These are phyloP conservation scores for Globisporangium paroecandrum DNA, from an alignment of 352 stramenopile species.

Conservation along the genomic window DNA sequence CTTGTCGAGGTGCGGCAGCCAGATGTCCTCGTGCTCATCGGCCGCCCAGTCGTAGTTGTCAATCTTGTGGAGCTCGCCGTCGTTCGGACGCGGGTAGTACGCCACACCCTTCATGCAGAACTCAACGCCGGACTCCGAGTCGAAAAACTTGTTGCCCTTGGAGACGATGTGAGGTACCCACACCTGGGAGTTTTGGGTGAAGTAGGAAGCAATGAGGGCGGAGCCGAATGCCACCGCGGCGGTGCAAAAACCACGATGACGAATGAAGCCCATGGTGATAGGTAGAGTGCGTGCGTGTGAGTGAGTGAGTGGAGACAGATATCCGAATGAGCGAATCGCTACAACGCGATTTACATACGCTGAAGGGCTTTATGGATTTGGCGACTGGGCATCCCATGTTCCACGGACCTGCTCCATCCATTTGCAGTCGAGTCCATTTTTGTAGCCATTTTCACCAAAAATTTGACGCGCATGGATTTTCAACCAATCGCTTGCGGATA, in stretches of 20 bases:
- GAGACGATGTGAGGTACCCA: constrained; percentile 30
- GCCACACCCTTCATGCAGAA: constrained; percentile 66
- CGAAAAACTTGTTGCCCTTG: constrained; percentile 74
- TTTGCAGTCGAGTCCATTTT: not conserved
- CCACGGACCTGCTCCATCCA: not conserved
- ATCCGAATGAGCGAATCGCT: not conserved
- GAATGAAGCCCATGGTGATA: not conserved
- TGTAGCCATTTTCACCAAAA: not conserved
- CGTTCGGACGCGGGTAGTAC: constrained; percentile 68
- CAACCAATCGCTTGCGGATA: not conserved
- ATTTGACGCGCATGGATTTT: not conserved
- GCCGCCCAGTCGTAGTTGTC: constrained; percentile 61
- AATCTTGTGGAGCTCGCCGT: constrained; percentile 30
- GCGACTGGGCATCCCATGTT: not conserved
- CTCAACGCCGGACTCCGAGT: constrained; percentile 41
- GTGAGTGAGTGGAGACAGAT: not conserved
- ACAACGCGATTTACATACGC: not conserved
- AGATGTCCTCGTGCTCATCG: constrained; percentile 54
- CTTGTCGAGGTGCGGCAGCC: constrained; percentile 41
- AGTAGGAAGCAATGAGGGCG: not conserved
- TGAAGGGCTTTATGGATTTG: not conserved
- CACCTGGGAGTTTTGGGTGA: not conserved
- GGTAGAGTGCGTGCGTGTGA: not conserved
- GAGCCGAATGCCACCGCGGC: not conserved
- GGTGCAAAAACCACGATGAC: not conserved